A percentile compares a stretch with the other conserved stretches of the same genome.
These are phyloP conservation scores for Nemania bipapillata DNA, from an alignment of 2,329 filamentous ascomycete genomes.

Conservation along the genomic window DNA sequence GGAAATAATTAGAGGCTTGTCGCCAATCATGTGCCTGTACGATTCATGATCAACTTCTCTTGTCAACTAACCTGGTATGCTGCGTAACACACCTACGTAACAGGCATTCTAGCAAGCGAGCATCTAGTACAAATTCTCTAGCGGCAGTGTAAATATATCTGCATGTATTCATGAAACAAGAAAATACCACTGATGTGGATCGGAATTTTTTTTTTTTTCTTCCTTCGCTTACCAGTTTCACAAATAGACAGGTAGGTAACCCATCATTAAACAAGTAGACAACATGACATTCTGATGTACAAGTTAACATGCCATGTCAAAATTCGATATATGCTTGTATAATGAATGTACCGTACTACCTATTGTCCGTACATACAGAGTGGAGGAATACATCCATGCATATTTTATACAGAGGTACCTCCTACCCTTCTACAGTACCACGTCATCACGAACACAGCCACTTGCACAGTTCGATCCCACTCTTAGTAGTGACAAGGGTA, in stretches of 20 bases:
- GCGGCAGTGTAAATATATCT: too few species aligned
- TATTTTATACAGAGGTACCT: background rate
- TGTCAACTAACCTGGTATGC: background rate
- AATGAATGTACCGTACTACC: too few species aligned
- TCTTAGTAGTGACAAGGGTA: background rate
- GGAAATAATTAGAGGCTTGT: background rate
- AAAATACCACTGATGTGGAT: background rate
- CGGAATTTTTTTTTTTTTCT: background rate
- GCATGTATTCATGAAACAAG: background rate
- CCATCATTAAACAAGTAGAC: too few species aligned
- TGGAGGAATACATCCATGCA: too few species aligned
- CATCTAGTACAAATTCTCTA: too few species aligned
- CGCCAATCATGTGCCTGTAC: conserved; percentile 6
- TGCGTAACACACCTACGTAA: conserved; percentile 12
- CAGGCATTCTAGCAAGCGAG: background rate
- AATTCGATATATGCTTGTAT: too few species aligned
- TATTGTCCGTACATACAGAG: background rate
- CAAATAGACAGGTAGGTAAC: too few species aligned
- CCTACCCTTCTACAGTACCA: too few species aligned
- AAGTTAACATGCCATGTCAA: too few species aligned
- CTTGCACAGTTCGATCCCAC: background rate
- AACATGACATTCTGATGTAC: too few species aligned
- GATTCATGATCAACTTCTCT: background rate
- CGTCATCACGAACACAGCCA: conserved; percentile 13
- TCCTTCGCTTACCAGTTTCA: too few species aligned